Percentiles rank a stretch among this genome's conserved stretches.
These are phyloP conservation scores for Pseudognaphalium luteoalbum DNA, from an alignment of 129 eudicot genomes.

Conservation along the genomic window DNA sequence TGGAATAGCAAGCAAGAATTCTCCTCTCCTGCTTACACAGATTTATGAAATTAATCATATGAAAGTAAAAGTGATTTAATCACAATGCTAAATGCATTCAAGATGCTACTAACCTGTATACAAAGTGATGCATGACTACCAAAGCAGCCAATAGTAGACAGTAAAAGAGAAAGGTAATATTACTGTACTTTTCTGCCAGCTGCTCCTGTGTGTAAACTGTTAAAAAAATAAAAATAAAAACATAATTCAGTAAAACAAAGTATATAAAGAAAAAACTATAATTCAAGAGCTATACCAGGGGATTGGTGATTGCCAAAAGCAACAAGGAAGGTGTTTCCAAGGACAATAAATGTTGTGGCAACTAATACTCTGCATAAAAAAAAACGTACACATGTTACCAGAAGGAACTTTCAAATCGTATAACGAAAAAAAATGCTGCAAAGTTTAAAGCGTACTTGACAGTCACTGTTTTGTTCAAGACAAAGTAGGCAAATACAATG, in stretches of 20 bases:
- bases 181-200: constrained; percentile 93
- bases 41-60: constrained; percentile 17
- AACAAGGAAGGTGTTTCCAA: constrained; percentile 93
- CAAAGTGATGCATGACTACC: constrained; percentile 70
- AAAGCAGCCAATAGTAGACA: constrained; percentile 68
- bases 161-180: constrained; percentile 76
- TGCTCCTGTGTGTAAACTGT: constrained; percentile 94
- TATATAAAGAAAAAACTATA: neutral
- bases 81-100: neutral
- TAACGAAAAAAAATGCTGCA: constrained; percentile 10
- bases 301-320: constrained; percentile 98
- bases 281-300: constrained; percentile 62
- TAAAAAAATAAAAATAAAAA: constrained; percentile 4
- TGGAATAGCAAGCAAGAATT: constrained; percentile 55
- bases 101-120: constrained; percentile 62
- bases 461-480: constrained; percentile 76
- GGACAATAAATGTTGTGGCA: constrained; percentile 88
- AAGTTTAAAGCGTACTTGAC: constrained; percentile 60
- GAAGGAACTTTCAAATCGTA: neutral
- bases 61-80: neutral
- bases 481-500: constrained; percentile 86
- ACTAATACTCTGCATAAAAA: constrained; percentile 70
- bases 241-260: neutral
- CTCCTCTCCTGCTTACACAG: constrained; percentile 78
- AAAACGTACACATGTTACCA: constrained; percentile 4